Percentiles rank a stretch among this genome's conserved stretches.
Evolutionary conservation across 2,329 filamentous ascomycete species (phyloP).

Genomic region (Aspergillus calidoustus): DNA sequence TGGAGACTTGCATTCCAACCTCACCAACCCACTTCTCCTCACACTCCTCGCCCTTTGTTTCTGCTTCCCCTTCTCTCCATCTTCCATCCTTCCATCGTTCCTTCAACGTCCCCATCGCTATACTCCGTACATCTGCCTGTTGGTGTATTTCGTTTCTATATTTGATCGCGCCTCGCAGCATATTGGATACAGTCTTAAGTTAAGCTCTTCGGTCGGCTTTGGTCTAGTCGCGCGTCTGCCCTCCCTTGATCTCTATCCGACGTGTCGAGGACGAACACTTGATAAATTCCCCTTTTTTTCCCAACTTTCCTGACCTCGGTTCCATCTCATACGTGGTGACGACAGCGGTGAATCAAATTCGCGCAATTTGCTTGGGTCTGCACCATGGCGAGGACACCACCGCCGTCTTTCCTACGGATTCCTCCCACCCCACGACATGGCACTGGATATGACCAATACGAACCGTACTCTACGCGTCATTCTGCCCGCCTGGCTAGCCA

Average conservation of each 20-base stretch:
- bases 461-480: slow-evolving; percentile 45
- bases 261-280: slow-evolving; percentile 3
- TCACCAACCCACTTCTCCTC: slow-evolving; percentile 8
- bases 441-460: slow-evolving; percentile 48
- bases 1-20: slow-evolving; percentile 14
- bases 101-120: slow-evolving; percentile 16
- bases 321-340: not conserved
- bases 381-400: slow-evolving; percentile 52
- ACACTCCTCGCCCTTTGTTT: not conserved
- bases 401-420: slow-evolving; percentile 44
- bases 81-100: slow-evolving; percentile 1
- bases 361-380: slow-evolving; percentile 7
- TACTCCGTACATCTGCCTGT: not conserved
- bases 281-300: not conserved
- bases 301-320: slow-evolving; percentile 10
- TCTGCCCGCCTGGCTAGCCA: slow-evolving; percentile 47
- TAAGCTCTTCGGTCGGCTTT: slow-evolving; percentile 20
- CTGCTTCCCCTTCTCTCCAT: slow-evolving; percentile 2
- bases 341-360: slow-evolving; percentile 2
- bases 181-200: slow-evolving; percentile 13
- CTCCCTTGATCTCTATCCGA: slow-evolving; percentile 24
- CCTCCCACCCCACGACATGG: slow-evolving; percentile 53
- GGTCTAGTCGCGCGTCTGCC: slow-evolving; percentile 24
- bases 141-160: slow-evolving; percentile 12
- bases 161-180: slow-evolving; percentile 1